phyloP scores from a whole-genome alignment of 148 eudicot genomes.

The Persicaria maculosa region DNA sequence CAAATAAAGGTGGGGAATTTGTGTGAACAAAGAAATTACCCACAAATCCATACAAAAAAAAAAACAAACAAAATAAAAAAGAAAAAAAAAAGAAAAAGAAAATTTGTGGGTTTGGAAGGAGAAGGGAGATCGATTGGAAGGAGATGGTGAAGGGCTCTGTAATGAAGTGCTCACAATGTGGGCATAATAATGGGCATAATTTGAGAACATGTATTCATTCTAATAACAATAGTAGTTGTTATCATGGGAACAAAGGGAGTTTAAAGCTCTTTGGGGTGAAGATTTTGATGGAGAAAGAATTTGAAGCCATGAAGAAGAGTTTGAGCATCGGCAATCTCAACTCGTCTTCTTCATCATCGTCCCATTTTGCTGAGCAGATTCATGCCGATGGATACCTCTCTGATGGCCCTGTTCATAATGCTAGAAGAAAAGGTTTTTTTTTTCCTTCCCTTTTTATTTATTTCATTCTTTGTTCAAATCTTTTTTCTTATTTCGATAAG shows the following conservation, averaged over 20 bases:
- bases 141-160: slow-evolving; percentile 21
- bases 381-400: slow-evolving; percentile 24
- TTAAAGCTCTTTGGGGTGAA: slow-evolving; percentile 26
- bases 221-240: background rate
- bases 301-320: slow-evolving; percentile 24
- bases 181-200: slow-evolving; percentile 22
- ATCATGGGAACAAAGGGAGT: slow-evolving; percentile 1
- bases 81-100: background rate
- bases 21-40: background rate
- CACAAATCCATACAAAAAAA: slow-evolving; percentile 6
- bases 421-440: background rate
- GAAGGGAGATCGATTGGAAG: background rate
- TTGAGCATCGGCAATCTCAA: slow-evolving; percentile 25
- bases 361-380: background rate
- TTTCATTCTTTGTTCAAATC: too few relatives aligned
- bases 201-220: slow-evolving; percentile 16
- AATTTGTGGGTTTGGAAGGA: slow-evolving; percentile 9
- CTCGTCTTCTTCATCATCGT: background rate
- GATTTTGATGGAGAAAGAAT: slow-evolving; percentile 9
- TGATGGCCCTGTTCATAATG: slow-evolving; percentile 20
- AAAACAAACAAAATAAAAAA: background rate
- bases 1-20: slow-evolving; percentile 5
- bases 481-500: too few relatives aligned
- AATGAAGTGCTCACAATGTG: slow-evolving; percentile 23
- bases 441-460: background rate